Base-by-base conservation (phyloP, 2,329 filamentous ascomycete genomes). In the Ceratocystis alfenasii region DNA sequence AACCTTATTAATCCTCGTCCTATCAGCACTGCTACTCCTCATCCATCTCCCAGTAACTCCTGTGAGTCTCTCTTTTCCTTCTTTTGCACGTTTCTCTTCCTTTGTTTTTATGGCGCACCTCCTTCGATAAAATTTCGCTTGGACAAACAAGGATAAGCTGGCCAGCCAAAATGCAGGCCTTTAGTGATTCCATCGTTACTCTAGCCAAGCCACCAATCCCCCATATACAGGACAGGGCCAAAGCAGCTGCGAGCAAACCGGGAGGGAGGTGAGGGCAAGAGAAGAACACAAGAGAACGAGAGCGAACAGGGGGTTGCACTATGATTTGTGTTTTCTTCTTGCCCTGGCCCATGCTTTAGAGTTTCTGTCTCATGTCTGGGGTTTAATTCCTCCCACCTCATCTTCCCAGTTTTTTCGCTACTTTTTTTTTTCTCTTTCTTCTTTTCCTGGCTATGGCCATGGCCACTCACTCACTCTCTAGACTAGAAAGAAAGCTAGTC, bases 111-210 rank as follows among this genome's bases (percentile, higher is more conserved):
- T 53, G 61, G 61, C 61, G 61, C 44, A 63, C 41, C 41, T 63
- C 41, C 46, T 63, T 63, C 61, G 36, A 63, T 28, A 63, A 63
- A 48, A 48, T 50, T n/a, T 63, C 61, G 61, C 61, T 63, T 63
- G 22, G 33, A 20, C 55, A 59, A 59, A 36, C 55, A 59, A 59
- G 55, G 55, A 59, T 59, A 59, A 33, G 55, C 55, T 30, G n/a
- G 55, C n/a, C 12, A 33, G 22, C 55, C 55, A 59, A 59, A 59
- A 15, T 15, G 25, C 30, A 53, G 25, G 55, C 55, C 55, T 28
- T 59, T 30, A 8, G 30, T n/a, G 30, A 36, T 59, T 59, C 55
- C 55, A 28, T 36, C 7, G 55, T 36, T 33, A 59, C 55, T 36
- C 6, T 36, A 59, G 5, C 10, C 36, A 59, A 28, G 55, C 55